Base-by-base conservation (phyloP, 306 rosid species). In the Rosa lucieae region DNA sequence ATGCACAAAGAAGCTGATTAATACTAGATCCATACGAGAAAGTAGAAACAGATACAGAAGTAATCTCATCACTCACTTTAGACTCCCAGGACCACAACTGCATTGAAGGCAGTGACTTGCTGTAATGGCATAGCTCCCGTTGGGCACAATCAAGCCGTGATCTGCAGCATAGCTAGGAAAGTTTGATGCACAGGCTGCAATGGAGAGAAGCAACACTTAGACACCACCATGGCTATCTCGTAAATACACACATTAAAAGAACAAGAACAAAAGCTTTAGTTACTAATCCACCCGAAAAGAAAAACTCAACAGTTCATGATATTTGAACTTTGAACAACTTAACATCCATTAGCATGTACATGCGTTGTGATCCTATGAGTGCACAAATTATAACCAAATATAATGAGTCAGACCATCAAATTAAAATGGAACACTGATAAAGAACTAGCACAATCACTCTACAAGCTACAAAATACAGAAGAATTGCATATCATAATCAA, bases 31-130 rank as follows among this genome's bases (percentile, higher is more conserved):
- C 11, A 52, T 37, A 68, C 59, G 71, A 67, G 53, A 32, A 32
- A 32, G 37, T 32, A 32, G 37, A 75, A 70, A 63, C 47, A 55
- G 72, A 78, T 47, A 39, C 8, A 10, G 21, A 53, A 56, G 40
- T 23, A 74, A 58, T 81, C 67, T 79, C 80, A 81, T 46, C n/a
- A 53, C 70, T 86, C 89, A 96, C 99, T 90, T 91, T 65, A 88
- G 89, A 81, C 87, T 87, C 77, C 88, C 89, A 0, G 99, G 97
- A 74, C 98, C 99, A 67, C 99, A 96, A 79, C 98, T 96, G 88
- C 99, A 96, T 79, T 93, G 98, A 74, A 96, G 89, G 65, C 99
- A 96, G 70, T 96, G 99, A 17, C 99, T 89, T 5, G 96, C 99
- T 29, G 99, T 85, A 66, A 96, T 89, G 72, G 97, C 92, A 80